These are phyloP conservation scores for Citrus maxima DNA, from an alignment of 345 rosid genomes.

Conservation along the genomic window DNA sequence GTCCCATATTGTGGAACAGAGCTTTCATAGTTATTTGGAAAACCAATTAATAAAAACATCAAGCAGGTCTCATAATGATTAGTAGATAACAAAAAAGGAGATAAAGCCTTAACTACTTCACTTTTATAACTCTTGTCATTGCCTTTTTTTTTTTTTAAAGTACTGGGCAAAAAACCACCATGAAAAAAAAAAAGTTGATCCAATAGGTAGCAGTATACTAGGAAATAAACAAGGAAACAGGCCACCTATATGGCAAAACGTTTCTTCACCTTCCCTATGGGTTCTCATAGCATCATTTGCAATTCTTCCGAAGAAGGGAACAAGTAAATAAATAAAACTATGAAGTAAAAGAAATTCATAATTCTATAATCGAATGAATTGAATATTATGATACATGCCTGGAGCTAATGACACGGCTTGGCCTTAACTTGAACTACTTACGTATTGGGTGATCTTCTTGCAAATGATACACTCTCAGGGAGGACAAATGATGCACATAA, in stretches of 20 bases:
- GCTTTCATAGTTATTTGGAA: background rate
- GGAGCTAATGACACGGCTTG: background rate
- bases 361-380: background rate
- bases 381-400: background rate
- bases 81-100: background rate
- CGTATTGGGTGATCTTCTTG: slow-evolving; percentile 16
- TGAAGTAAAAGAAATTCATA: background rate
- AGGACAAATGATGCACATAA: slow-evolving; percentile 76
- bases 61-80: background rate
- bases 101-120: background rate
- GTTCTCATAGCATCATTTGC: background rate
- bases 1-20: background rate
- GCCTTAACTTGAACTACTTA: slow-evolving; percentile 7
- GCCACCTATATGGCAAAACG: background rate
- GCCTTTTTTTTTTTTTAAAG: too few relatives aligned
- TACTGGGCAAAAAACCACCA: too few relatives aligned
- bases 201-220: background rate
- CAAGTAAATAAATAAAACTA: background rate
- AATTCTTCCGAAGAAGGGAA: background rate
- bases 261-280: background rate
- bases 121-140: background rate
- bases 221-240: background rate
- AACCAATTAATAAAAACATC: background rate
- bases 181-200: too few relatives aligned
- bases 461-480: slow-evolving; percentile 68